phyloP scores from a whole-genome alignment of 257 asterid species.

The Apocynum venetum region DNA sequence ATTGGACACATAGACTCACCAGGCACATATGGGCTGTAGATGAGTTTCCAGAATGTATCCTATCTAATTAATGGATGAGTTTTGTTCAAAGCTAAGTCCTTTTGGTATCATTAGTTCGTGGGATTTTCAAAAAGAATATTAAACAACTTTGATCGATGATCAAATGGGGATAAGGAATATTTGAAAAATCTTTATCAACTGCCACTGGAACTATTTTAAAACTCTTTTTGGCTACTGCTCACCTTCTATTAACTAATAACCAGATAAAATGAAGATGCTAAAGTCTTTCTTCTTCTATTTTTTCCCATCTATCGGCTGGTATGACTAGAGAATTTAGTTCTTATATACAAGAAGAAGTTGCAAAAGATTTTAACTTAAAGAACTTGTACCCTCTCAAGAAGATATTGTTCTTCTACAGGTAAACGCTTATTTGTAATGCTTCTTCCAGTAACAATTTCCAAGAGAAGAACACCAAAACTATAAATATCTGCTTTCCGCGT shows the following conservation, averaged over 20 bases:
- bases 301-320: background rate
- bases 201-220: background rate
- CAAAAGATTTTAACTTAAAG: background rate
- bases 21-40: background rate
- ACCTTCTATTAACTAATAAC: background rate
- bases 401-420: slow-evolving; percentile 52
- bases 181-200: background rate
- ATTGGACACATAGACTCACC: background rate
- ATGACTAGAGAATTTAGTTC: slow-evolving; percentile 4
- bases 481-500: slow-evolving; percentile 87
- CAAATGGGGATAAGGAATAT: background rate
- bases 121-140: background rate
- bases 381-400: slow-evolving; percentile 70
- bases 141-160: background rate
- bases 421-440: slow-evolving; percentile 61
- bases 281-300: background rate
- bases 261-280: background rate
- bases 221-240: background rate
- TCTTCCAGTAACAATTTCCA: slow-evolving; percentile 86
- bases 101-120: background rate
- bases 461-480: slow-evolving; percentile 77
- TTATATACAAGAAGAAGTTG: slow-evolving; percentile 1
- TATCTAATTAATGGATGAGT: background rate
- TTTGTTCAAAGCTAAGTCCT: background rate
- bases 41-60: background rate